These are phyloP conservation scores for Pestalotiopsis fici DNA, from an alignment of 2,329 filamentous ascomycete species.

Conservation along the genomic window DNA sequence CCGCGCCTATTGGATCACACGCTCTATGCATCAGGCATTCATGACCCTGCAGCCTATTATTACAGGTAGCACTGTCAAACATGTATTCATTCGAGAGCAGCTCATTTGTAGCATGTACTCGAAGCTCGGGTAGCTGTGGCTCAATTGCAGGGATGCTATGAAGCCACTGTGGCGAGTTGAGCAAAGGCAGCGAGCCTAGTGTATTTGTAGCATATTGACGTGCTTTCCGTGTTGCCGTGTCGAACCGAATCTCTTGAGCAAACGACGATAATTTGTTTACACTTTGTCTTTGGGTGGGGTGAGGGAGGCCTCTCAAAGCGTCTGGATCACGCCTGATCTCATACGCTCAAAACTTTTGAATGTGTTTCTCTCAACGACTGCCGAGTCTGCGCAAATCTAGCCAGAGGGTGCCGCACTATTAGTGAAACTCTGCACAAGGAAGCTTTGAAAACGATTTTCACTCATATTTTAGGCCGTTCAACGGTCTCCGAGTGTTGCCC, in stretches of 20 bases:
- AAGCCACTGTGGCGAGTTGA: not conserved
- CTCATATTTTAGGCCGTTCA: too few species aligned
- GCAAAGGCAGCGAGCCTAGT: not conserved
- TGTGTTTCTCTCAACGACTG: not conserved
- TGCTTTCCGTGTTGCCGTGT: not conserved
- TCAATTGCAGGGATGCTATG: not conserved
- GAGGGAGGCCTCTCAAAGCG: constrained; percentile 9
- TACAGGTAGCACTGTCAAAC: too few species aligned
- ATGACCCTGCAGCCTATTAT: too few species aligned
- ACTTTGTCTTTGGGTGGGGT: not conserved
- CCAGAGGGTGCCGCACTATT: not conserved
- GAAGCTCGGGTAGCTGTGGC: not conserved
- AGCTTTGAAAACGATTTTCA: not conserved
- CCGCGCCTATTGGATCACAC: not conserved
- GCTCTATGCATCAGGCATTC: not conserved
- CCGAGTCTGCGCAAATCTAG: not conserved
- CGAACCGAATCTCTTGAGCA: not conserved
- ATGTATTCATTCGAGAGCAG: too few species aligned
- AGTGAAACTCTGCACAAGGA: not conserved
- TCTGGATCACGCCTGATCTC: not conserved
- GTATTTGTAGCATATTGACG: not conserved
- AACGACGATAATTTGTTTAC: not conserved
- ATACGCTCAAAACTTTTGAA: not conserved
- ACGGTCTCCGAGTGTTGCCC: too few species aligned
- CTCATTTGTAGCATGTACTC: not conserved